A percentile compares a stretch with the other conserved stretches of the same genome.
Conservation (phyloP, 1,284 basidiomycete genomes). For the Rhodotorula sp. region DNA sequence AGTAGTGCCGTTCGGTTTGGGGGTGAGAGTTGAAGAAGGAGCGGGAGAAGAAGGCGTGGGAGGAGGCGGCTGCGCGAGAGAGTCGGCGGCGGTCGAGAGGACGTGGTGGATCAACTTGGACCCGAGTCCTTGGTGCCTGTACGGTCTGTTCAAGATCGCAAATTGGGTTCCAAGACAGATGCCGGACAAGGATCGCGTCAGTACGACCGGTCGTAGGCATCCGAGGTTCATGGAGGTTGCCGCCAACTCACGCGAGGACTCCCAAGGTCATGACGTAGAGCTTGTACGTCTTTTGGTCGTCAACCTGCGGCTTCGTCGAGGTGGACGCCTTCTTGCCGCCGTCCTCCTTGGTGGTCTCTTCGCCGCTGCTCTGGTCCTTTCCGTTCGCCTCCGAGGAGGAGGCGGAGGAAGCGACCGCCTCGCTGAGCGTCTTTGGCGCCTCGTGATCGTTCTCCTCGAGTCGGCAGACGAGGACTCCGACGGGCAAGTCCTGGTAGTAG, state of each 20-base stretch:
- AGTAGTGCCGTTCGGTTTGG: slow-evolving; percentile 7
- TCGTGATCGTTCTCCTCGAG: slow-evolving; percentile 41
- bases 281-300: slow-evolving; percentile 33
- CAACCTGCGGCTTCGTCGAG: background rate
- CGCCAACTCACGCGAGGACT: slow-evolving; percentile 44
- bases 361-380: background rate
- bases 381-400: background rate
- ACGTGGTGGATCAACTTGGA: slow-evolving; percentile 47
- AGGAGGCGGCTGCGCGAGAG: slow-evolving; percentile 33
- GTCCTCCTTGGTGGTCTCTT: background rate
- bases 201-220: background rate
- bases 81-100: slow-evolving; percentile 45
- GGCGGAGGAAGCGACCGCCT: slow-evolving; percentile 1
- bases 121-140: slow-evolving; percentile 51
- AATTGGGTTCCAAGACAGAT: too few species aligned
- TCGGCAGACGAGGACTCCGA: slow-evolving; percentile 49
- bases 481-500: slow-evolving; percentile 51
- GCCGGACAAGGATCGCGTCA: background rate
- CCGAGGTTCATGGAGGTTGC: background rate
- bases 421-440: slow-evolving; percentile 13
- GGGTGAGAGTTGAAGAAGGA: slow-evolving; percentile 26
- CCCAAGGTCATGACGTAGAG: slow-evolving; percentile 53
- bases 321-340: slow-evolving; percentile 1
- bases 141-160: slow-evolving; percentile 42
- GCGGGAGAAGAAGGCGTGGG: slow-evolving; percentile 7